phyloP scores from a whole-genome alignment of 345 rosid species.

The Reutealis trisperma region DNA sequence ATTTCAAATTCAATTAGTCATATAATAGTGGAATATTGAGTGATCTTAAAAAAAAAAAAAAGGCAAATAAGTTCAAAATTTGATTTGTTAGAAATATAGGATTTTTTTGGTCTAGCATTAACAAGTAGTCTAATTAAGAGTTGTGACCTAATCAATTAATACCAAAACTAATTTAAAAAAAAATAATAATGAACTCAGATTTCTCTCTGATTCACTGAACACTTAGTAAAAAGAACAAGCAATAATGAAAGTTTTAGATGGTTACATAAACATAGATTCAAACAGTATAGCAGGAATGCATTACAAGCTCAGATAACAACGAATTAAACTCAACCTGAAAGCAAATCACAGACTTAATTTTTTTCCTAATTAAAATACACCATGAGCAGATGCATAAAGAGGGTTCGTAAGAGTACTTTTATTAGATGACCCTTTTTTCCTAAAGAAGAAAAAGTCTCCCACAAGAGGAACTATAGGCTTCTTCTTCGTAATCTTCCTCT shows the following conservation, averaged over 20 bases:
- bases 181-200: neutral
- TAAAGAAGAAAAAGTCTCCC: constrained; percentile 55
- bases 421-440: constrained; percentile 42
- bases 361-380: constrained; percentile 32
- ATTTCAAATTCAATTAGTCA: no score
- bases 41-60: no score
- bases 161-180: no score
- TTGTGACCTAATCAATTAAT: no score
- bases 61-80: no score
- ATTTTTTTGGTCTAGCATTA: no score
- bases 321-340: neutral
- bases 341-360: neutral
- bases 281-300: neutral
- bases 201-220: neutral
- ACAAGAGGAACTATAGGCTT: constrained; percentile 83
- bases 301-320: neutral
- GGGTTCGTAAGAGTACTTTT: constrained; percentile 30
- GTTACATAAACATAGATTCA: neutral
- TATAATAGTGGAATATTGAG: no score
- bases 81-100: no score
- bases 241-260: neutral
- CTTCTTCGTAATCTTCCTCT: constrained; percentile 52
- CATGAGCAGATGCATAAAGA: constrained; percentile 43
- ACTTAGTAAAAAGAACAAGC: neutral
- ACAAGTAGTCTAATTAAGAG: no score